Base-by-base conservation (phyloP, 2,329 filamentous ascomycete genomes). In the Fonsecaea nubica region DNA sequence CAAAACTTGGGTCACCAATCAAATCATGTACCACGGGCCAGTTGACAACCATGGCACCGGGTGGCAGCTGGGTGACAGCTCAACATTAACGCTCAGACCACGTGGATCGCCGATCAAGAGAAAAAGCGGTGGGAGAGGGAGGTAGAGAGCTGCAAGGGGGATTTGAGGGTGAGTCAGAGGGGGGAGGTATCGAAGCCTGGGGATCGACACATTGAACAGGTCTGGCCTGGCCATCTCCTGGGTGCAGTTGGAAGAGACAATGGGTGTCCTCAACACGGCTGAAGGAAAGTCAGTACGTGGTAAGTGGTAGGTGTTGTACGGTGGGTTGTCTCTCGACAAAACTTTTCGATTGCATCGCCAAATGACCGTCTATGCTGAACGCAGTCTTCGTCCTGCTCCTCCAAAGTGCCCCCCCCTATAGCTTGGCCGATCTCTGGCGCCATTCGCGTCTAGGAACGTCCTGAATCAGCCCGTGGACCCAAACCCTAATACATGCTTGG, bases 341-440 rank as follows among this genome's bases (percentile, higher is more conserved):
- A 50, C 18, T 25, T 50, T 50, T 50, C 45, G 21, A 50, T 50
- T 25, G 18, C 9, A 6, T 50, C 25, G 45, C 45, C 45, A 50
- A 50, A 50, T 50, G 18, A 4, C 45, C 21, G 45, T 50, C 18
- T 50, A 50, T 40, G 15, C 21, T 25, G 45, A 50, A 10, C 18
- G 18, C 45, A 25, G 4, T 50, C 10, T 50, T 50, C 30, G 21
- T 15, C 40, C 21, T 30, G 18, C 18, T 30, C 21, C 21, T 13
- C 30, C 30, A 32, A 32, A 32, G 30, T 32, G 30, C 30, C 30
- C 30, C 30, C 30, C 13, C 9, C 56, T 64, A 67, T 35, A 67
- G 61, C 62, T 53, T 63, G 38, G 67, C 61, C 40, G 64, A 69
- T 35, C 64, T 58, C 54, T 65, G 64, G 61, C 64, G 61, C 67